Evolutionary conservation across 139 green algal genomes (phyloP).

Genomic region (Chlamydomonas eustigma): DNA sequence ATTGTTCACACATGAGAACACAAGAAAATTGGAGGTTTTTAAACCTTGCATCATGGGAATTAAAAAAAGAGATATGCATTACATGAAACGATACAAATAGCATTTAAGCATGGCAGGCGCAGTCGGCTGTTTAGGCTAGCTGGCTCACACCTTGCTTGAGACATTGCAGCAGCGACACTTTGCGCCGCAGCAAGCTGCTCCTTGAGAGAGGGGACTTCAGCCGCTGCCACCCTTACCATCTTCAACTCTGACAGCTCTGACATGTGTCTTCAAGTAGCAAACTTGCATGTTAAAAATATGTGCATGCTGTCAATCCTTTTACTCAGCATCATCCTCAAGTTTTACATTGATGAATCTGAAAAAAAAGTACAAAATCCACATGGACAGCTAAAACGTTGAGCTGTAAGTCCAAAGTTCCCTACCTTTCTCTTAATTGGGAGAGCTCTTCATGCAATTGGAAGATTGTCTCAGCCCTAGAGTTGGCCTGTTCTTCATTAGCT

Average conservation of each 20-base stretch:
- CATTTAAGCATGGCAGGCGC: neutral
- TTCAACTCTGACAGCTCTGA: constrained; percentile 36
- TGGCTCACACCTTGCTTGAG: neutral
- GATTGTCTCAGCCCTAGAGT: too few species aligned
- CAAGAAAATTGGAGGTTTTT: neutral
- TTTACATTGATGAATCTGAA: too few species aligned
- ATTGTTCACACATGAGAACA: neutral
- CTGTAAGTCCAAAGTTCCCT: too few species aligned
- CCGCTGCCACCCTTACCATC: constrained; percentile 16
- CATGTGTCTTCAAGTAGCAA: constrained; percentile 24
- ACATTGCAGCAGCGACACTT: constrained; percentile 8
- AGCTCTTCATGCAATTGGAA: too few species aligned
- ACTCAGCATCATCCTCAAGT: too few species aligned
- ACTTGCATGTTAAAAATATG: too few species aligned
- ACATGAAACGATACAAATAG: neutral
- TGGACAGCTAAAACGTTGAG: too few species aligned
- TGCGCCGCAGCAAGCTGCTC: constrained; percentile 17
- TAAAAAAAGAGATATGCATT: neutral
- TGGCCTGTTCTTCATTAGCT: too few species aligned
- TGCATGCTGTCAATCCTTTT: too few species aligned
- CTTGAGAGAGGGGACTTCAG: constrained; percentile 18
- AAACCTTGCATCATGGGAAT: neutral
- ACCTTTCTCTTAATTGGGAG: too few species aligned
- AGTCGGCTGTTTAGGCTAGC: neutral
- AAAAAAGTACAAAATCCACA: too few species aligned